Percentiles rank a stretch among this genome's conserved stretches.
Conservation (phyloP, 2,329 filamentous ascomycete species). For the Penicillium sp. region DNA sequence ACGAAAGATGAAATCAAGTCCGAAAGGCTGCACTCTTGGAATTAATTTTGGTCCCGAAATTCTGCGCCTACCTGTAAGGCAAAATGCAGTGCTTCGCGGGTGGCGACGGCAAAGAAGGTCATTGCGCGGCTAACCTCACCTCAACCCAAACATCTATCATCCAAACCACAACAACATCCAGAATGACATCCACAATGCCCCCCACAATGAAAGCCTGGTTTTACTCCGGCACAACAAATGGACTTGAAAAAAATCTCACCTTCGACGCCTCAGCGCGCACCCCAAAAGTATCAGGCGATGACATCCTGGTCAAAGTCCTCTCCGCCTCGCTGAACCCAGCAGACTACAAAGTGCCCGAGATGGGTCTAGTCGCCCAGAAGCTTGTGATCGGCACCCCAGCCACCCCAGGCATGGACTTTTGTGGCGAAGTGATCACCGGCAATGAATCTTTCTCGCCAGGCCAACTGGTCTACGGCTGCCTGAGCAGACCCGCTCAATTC, state of each 20-base stretch:
- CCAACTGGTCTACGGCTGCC: conserved; percentile 49
- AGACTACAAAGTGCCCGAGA: conserved; percentile 63
- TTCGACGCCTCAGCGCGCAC: conserved; percentile 45
- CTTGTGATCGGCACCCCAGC: conserved; percentile 40
- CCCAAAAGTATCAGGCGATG: conserved; percentile 41
- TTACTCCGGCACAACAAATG: conserved; percentile 48
- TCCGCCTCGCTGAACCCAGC: conserved; percentile 58
- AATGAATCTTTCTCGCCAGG: conserved; percentile 36
- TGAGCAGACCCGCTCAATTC: conserved; percentile 29
- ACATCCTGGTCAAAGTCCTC: conserved; percentile 57
- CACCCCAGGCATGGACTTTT: conserved; percentile 51
- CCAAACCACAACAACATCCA: neutral
- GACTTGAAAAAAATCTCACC: conserved; percentile 56
- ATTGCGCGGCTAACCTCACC: neutral
- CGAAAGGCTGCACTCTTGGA: no score
- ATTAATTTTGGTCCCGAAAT: no score
- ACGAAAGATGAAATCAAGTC: no score
- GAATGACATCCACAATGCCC: neutral
- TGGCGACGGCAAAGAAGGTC: neutral
- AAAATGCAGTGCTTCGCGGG: no score
- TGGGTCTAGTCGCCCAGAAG: conserved; percentile 42
- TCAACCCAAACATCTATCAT: neutral
- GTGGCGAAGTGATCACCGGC: conserved; percentile 41
- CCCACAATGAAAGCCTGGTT: conserved; percentile 60
- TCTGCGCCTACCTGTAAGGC: no score